Base-by-base conservation (phyloP, 352 stramenopile species). In the Phytophthora rubi region DNA sequence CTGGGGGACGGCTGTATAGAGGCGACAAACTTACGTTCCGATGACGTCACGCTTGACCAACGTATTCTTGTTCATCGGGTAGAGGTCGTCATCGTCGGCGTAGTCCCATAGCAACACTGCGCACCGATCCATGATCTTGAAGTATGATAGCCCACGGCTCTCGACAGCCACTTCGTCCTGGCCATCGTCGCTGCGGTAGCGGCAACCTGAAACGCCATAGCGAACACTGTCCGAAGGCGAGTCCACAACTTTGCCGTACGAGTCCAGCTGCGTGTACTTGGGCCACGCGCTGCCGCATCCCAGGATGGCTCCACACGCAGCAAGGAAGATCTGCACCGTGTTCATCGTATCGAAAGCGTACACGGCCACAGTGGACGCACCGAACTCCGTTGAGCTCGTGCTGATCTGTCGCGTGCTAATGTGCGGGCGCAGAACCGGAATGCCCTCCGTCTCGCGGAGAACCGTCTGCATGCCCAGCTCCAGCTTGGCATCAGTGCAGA, bases 281-380 rank as follows among this genome's bases (percentile, higher is more conserved):
- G 66, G 66, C 70, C 67, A 77, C 18, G 59, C 67, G 13, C 62
- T 76, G 30, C 64, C 62, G 44, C 67, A 73, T 26, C 70, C 61
- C 18, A 76, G 45, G 47, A 81, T 79, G 53, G 67, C 74, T 0
- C 53, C 61, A 21, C 66, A 77, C 13, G 74, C 71, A 32, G 63
- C 59, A 51, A 74, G 53, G 71, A 81, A 81, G 47, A 81, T 74
- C 71, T 76, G 62, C 23, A 68, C 71, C n/a, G 70, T 75, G 67
- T 81, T 77, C 62, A 71, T 66, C 32, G 74, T 79, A 48, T 81
- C 70, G 53, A 81, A 77, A 15, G 74, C 70, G 57, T 79, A 79
- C 44, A 80, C 73, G 3, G 68, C 59, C 15, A 75, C 53, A 33
- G 73, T 77, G 0, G 70, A 77, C 13, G 69, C 59, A 10, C 74